Evolutionary conservation across 345 rosid genomes (phyloP).

Genomic region (Odontarrhena argentea): DNA sequence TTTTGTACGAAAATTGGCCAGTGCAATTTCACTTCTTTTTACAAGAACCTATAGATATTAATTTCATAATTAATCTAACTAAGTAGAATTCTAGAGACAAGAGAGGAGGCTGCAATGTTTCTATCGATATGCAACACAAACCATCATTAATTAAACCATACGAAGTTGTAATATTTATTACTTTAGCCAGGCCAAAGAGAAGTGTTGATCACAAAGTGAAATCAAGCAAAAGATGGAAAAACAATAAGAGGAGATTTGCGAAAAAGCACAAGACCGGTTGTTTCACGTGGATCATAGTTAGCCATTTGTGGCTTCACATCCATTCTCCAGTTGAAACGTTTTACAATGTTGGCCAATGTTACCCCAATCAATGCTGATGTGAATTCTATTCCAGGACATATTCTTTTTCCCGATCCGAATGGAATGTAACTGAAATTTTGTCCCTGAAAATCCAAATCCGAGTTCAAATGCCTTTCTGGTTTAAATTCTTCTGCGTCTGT

Average conservation of each 20-base stretch:
- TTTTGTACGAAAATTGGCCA: too few relatives aligned
- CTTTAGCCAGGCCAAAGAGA: background rate
- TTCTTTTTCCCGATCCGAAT: slow-evolving; percentile 27
- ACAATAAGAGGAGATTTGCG: slow-evolving; percentile 25
- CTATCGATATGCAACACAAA: background rate
- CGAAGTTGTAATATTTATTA: background rate
- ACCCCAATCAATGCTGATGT: slow-evolving; percentile 3
- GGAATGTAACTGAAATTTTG: slow-evolving; percentile 26
- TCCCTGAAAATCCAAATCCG: slow-evolving; percentile 10
- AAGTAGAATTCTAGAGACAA: too few relatives aligned
- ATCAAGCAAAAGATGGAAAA: slow-evolving; percentile 5
- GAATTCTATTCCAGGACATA: slow-evolving; percentile 24
- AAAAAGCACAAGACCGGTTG: slow-evolving; percentile 5
- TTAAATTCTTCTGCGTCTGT: slow-evolving; percentile 33
- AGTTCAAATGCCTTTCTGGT: slow-evolving; percentile 38
- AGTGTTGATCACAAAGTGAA: background rate
- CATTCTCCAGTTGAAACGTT: slow-evolving; percentile 18
- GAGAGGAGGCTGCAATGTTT: too few relatives aligned
- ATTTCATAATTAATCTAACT: too few relatives aligned
- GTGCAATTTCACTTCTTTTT: too few relatives aligned
- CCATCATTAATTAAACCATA: background rate
- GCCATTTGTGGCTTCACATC: background rate
- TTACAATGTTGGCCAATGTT: slow-evolving; percentile 29
- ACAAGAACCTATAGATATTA: too few relatives aligned
- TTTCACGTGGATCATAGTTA: slow-evolving; percentile 14